phyloP scores from a whole-genome alignment of 768 basidiomycete species.

The Mycena floridula region DNA sequence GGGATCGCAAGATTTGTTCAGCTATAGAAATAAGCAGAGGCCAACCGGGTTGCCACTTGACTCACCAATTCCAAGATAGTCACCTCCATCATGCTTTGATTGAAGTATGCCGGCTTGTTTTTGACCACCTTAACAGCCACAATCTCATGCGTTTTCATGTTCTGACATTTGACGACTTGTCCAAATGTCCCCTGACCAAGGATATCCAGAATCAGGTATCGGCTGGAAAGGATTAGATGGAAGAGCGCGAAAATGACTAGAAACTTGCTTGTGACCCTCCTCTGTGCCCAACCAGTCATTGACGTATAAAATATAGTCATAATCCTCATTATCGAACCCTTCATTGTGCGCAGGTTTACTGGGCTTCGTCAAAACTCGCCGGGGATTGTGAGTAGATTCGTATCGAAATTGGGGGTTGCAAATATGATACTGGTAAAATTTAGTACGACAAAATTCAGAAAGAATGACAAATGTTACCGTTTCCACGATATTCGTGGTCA shows the following conservation, averaged over 20 bases:
- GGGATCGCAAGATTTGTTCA: constrained; percentile 92
- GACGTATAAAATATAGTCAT: constrained; percentile 98
- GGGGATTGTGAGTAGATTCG: constrained; percentile 90
- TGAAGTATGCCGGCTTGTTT: constrained; percentile 99
- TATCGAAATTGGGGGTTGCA: constrained; percentile 96
- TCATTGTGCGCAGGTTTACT: constrained; percentile 95
- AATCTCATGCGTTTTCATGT: constrained; percentile 98
- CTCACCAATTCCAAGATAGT: constrained; percentile 92
- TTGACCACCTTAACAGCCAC: constrained; percentile 99
- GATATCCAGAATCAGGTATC: constrained; percentile 96
- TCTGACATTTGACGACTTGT: constrained; percentile 99
- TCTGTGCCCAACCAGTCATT: constrained; percentile 96
- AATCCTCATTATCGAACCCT: constrained; percentile 97
- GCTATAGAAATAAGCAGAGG: constrained; percentile 36
- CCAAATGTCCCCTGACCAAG: constrained; percentile 99
- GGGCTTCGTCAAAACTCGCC: constrained; percentile 95
- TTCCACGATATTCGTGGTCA: background rate
- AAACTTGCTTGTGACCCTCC: constrained; percentile 86
- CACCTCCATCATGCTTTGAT: constrained; percentile 99
- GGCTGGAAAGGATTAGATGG: constrained; percentile 6
- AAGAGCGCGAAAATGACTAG: constrained; percentile 3
- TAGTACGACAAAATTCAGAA: constrained; percentile 73
- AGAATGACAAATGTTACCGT: background rate
- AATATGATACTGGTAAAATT: too few species aligned
- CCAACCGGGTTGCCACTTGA: too few species aligned